Evolutionary conservation across 1,139 yeast genomes (phyloP), one percentile per base, ranked within the genome.

Genomic region (Kodamaea alishanica): DNA sequence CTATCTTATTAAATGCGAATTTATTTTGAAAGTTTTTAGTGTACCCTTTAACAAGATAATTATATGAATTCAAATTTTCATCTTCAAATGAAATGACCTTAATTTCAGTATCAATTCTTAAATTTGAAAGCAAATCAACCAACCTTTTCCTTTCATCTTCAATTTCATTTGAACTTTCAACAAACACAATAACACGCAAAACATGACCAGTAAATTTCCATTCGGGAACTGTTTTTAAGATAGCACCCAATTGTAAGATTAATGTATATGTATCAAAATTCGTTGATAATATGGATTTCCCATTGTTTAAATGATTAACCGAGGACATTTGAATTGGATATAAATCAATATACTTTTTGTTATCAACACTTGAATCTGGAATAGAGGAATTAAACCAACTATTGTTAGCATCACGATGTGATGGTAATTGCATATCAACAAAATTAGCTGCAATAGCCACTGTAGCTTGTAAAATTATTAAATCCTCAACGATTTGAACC

Each of bases 271-370:
- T 92, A 57, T 92, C 98, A 56, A 92, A 88, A 55, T 92, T 92
- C 1, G 96, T 87, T 0, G 96, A 84, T 44, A 84, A 58, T 1
- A 87, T 81, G 10, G 85, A 77, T 41, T 78, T 77, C 6, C 92
- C 92, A 41, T 77, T 73, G 28, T 74, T 77, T 39, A 80, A 77
- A 37, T 76, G 73, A 41, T 84, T 77, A 37, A 82, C 79, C 1
- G 95, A 92, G 5, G 95, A 82, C 96, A 92, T 92, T 54, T 92
- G 98, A 50, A 92, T 89, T 0, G 98, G 98, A 58, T 92, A 92
- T 33, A 92, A 64, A 57, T 92, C 98, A 51, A 92, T 88, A 48
- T 67, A 83, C 43, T 74, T 73, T 45, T 72, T 75, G 33, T 61
- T 60, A 1, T 61, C 56, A 2, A 15, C 42, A 38, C 33, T 34